Conservation (phyloP, 179 eudicot genomes). For the Sideroxylon spinosum region DNA sequence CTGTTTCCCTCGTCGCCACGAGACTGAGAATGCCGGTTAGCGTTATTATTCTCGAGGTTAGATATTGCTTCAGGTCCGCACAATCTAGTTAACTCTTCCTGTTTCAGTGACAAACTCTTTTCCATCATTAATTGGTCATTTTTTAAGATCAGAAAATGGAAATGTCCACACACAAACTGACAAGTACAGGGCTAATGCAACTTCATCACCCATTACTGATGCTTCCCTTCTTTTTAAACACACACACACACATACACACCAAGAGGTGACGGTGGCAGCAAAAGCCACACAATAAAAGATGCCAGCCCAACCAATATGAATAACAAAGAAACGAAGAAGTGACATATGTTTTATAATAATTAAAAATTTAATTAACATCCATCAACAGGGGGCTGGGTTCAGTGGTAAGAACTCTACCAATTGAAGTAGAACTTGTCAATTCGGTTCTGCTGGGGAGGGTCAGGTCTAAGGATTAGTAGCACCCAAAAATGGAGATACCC, state of each 20-base stretch:
- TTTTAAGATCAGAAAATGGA: not conserved
- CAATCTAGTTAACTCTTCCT: constrained; percentile 68
- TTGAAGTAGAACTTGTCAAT: not conserved
- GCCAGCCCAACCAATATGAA: no score
- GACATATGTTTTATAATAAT: no score
- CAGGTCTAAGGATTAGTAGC: no score
- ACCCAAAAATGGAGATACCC: no score
- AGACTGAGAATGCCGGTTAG: constrained; percentile 22
- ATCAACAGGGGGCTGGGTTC: no score
- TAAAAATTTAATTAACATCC: no score
- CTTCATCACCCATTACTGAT: not conserved
- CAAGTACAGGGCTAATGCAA: not conserved
- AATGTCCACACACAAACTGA: no score
- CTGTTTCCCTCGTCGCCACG: constrained; percentile 37
- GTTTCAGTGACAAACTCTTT: constrained; percentile 28
- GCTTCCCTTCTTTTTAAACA: no score
- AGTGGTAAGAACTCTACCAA: no score
- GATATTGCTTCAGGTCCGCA: constrained; percentile 53
- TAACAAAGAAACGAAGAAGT: not conserved
- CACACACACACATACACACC: no score
- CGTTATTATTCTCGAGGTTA: constrained; percentile 33
- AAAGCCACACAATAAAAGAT: no score
- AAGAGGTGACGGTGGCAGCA: no score
- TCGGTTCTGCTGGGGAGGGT: not conserved
- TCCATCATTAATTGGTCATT: not conserved